Evolutionary conservation across 768 basidiomycete species (phyloP).

Genomic region (Termitomyces sp.): DNA sequence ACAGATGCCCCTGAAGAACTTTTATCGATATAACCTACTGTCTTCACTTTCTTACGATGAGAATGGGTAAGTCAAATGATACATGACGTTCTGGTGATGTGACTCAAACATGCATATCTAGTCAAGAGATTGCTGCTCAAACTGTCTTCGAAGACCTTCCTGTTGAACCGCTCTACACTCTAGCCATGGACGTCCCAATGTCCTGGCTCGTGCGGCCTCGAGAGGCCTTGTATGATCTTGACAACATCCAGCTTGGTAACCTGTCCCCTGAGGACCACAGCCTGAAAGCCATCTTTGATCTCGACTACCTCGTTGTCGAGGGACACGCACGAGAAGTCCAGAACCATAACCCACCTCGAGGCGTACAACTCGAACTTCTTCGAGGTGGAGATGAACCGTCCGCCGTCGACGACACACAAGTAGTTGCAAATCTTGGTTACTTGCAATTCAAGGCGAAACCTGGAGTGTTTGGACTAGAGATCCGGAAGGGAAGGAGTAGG

Average conservation of each 20-base stretch:
- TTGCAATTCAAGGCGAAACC: conserved; percentile 93
- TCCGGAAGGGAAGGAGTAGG: conserved; percentile 75
- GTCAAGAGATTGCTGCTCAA: conserved; percentile 52
- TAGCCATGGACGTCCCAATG: conserved; percentile 87
- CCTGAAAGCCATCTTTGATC: conserved; percentile 75
- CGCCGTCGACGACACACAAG: conserved; percentile 79
- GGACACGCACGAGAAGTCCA: conserved; percentile 83
- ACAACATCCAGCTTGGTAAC: conserved; percentile 84
- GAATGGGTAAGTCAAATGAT: conserved; percentile 46
- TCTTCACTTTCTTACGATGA: conserved; percentile 58
- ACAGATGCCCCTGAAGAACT: conserved; percentile 86
- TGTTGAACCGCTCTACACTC: conserved; percentile 83
- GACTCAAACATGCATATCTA: conserved; percentile 19
- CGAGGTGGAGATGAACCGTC: conserved; percentile 28
- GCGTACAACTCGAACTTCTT: conserved; percentile 83
- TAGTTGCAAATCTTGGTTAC: conserved; percentile 94
- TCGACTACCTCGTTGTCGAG: conserved; percentile 90
- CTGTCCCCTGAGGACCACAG: conserved; percentile 58
- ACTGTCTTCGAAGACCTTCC: conserved; percentile 73
- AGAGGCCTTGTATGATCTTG: conserved; percentile 86
- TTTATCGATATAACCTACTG: conserved; percentile 77
- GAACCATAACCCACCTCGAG: conserved; percentile 72
- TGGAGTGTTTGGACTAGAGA: conserved; percentile 79
- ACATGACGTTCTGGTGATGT: background rate
- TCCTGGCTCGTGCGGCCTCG: conserved; percentile 93